These are phyloP conservation scores for Pezizomycotina sp. DNA, from an alignment of 2,329 filamentous ascomycete species.

Conservation along the genomic window DNA sequence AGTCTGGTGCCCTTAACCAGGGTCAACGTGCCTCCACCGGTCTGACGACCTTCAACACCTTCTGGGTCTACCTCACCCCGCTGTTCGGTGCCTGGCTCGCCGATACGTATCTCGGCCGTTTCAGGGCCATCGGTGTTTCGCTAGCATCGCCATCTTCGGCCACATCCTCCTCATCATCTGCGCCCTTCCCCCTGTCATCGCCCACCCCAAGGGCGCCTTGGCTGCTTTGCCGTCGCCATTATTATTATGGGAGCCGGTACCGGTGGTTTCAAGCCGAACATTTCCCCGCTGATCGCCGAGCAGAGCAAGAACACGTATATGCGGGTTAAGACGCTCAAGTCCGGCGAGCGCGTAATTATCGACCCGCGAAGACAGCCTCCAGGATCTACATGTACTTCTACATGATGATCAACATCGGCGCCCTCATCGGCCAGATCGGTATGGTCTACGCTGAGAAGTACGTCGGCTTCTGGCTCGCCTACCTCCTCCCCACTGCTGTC, in stretches of 20 bases:
- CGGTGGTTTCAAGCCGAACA: slow-evolving; percentile 69
- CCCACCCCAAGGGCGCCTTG: slow-evolving; percentile 43
- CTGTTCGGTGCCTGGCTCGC: slow-evolving; percentile 44
- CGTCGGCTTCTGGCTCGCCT: slow-evolving; percentile 59
- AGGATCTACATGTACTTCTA: slow-evolving; percentile 58
- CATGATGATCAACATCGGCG: slow-evolving; percentile 52
- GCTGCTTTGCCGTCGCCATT: slow-evolving; percentile 45
- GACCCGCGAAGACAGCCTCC: slow-evolving; percentile 53
- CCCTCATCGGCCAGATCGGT: slow-evolving; percentile 35
- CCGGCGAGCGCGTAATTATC: slow-evolving; percentile 51
- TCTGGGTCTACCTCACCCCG: slow-evolving; percentile 46
- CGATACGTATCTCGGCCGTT: slow-evolving; percentile 53
- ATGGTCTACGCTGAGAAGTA: slow-evolving; percentile 65
- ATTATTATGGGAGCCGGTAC: slow-evolving; percentile 55
- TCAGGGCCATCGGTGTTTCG: slow-evolving; percentile 54
- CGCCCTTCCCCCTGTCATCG: slow-evolving; percentile 46
- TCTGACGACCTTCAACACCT: slow-evolving; percentile 40
- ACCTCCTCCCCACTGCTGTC: slow-evolving; percentile 47
- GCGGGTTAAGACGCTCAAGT: slow-evolving; percentile 38
- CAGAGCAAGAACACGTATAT: slow-evolving; percentile 46
- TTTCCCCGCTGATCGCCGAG: slow-evolving; percentile 54
- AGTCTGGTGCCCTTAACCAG: slow-evolving; percentile 41
- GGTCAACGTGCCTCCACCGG: slow-evolving; percentile 41
- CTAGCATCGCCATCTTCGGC: slow-evolving; percentile 45
- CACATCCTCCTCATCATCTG: slow-evolving; percentile 50